Conservation (phyloP, 2,329 filamentous ascomycete genomes). For the Aureobasidium sp. region DNA sequence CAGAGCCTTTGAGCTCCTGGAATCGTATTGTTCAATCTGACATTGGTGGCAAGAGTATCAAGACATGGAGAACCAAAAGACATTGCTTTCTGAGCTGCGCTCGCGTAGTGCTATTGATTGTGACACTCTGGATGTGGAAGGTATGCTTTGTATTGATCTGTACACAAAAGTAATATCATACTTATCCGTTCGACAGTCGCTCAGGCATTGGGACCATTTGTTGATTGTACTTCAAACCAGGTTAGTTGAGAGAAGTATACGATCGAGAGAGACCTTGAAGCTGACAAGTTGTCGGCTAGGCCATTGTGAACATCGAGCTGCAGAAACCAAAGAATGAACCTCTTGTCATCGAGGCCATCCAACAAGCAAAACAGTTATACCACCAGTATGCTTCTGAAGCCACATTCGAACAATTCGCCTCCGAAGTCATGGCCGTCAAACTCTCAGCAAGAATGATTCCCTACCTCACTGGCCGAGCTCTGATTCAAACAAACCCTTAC, state of each 20-base stretch:
- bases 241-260: neutral
- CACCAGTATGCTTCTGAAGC: constrained; percentile 9
- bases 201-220: constrained; percentile 17
- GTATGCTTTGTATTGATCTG: neutral
- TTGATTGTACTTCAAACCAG: constrained; percentile 19
- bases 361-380: constrained; percentile 13
- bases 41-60: neutral
- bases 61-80: neutral
- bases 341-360: constrained; percentile 12
- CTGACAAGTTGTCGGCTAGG: constrained; percentile 2
- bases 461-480: constrained; percentile 15
- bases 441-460: constrained; percentile 12
- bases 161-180: neutral
- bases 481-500: constrained; percentile 19
- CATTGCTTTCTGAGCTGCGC: constrained; percentile 15
- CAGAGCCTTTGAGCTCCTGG: neutral
- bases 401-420: constrained; percentile 15
- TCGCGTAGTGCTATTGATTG: constrained; percentile 14
- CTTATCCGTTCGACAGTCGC: constrained; percentile 5
- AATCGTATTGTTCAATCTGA: neutral
- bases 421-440: constrained; percentile 16
- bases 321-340: constrained; percentile 13
- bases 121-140: constrained; percentile 17
- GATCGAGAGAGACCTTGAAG: neutral
- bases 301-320: constrained; percentile 15